Evolutionary conservation across 257 asterid genomes (phyloP).

Genomic region (Solanum arcanum): DNA sequence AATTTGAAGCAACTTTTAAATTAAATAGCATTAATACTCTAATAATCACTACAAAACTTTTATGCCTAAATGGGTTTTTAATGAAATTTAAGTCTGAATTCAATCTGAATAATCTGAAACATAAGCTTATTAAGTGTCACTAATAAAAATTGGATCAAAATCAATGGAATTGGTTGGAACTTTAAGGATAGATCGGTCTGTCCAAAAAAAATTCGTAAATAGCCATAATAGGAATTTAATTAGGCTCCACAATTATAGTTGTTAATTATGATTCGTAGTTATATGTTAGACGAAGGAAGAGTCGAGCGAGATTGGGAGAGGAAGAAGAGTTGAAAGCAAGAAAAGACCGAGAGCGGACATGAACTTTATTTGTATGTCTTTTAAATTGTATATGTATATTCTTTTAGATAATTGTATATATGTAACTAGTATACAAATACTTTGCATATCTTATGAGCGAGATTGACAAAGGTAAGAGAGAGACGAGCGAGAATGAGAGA

Average conservation of each 20-base stretch:
- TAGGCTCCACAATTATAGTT: too few species aligned
- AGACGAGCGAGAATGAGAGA: too few species aligned
- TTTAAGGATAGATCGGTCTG: neutral
- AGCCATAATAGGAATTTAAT: neutral
- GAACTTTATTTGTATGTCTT: too few species aligned
- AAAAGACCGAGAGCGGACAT: too few species aligned
- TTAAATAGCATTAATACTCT: neutral
- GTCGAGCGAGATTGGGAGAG: neutral
- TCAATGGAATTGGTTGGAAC: neutral
- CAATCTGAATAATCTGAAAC: neutral
- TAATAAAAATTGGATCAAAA: neutral
- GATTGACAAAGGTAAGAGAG: neutral
- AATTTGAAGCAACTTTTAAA: neutral
- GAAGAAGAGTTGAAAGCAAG: neutral
- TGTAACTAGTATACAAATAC: too few species aligned
- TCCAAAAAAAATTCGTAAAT: too few species aligned
- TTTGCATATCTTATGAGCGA: too few species aligned
- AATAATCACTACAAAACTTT: neutral
- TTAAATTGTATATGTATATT: neutral
- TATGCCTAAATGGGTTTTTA: neutral
- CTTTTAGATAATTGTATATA: neutral
- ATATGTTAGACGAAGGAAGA: neutral
- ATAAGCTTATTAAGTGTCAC: neutral
- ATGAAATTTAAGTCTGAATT: neutral
- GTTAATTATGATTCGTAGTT: neutral